Conservation (phyloP, 495 filamentous ascomycete genomes). For the Aspergillus funiculosus region DNA sequence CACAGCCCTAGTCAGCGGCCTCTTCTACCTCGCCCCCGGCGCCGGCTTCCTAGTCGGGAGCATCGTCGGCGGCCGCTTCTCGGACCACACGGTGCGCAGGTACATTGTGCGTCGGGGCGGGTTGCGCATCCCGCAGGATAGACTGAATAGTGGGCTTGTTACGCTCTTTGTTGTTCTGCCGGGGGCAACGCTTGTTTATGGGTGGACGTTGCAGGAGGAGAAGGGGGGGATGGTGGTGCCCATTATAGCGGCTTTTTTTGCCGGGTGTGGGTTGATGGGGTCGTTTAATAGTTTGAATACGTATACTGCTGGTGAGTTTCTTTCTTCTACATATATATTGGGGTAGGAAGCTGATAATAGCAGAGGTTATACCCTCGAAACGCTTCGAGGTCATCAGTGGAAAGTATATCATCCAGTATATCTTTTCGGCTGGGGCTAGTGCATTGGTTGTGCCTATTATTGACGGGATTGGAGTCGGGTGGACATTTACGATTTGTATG, state of each 20-base stretch:
- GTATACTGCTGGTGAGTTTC: slow-evolving; percentile 65
- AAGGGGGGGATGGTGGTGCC: slow-evolving; percentile 62
- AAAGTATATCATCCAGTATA: slow-evolving; percentile 67
- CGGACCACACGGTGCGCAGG: slow-evolving; percentile 58
- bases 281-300: slow-evolving; percentile 69
- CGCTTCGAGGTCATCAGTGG: slow-evolving; percentile 64
- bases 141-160: slow-evolving; percentile 57
- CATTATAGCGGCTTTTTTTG: slow-evolving; percentile 62
- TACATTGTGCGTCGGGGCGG: slow-evolving; percentile 56
- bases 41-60: slow-evolving; percentile 65
- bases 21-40: slow-evolving; percentile 74
- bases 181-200: slow-evolving; percentile 59
- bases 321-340: slow-evolving; percentile 1
- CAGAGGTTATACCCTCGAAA: slow-evolving; percentile 40
- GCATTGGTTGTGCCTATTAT: slow-evolving; percentile 62
- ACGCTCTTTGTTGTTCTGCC: slow-evolving; percentile 60
- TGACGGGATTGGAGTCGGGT: slow-evolving; percentile 62
- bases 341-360: not conserved
- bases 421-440: slow-evolving; percentile 59
- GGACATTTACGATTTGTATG: slow-evolving; percentile 44
- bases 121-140: slow-evolving; percentile 63
- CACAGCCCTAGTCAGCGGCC: slow-evolving; percentile 59
- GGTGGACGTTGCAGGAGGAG: slow-evolving; percentile 60
- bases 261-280: slow-evolving; percentile 63
- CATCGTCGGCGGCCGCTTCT: slow-evolving; percentile 62